Evolutionary conservation across 2,329 filamentous ascomycete genomes (phyloP).

Genomic region (Aaosphaeria arxii): DNA sequence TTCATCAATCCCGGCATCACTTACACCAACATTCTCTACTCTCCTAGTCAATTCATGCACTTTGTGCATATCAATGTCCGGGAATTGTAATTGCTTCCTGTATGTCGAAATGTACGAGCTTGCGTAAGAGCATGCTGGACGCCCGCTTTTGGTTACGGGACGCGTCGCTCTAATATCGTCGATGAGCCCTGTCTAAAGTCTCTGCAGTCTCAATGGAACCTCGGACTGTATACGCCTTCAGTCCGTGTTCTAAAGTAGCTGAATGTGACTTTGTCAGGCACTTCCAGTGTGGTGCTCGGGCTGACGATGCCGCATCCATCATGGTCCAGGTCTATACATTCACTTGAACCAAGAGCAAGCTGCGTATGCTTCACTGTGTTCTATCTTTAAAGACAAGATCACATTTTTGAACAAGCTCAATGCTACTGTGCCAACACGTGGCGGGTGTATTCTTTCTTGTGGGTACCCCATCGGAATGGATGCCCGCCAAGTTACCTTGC

Average conservation of each 20-base stretch:
- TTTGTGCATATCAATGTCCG: slow-evolving; percentile 17
- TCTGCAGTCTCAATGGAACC: slow-evolving; percentile 9
- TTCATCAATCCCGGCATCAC: slow-evolving; percentile 21
- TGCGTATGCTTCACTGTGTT: too few species aligned
- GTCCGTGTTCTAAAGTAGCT: not conserved
- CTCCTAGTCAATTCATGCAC: slow-evolving; percentile 12
- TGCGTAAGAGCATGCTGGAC: slow-evolving; percentile 15
- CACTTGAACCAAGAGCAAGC: too few species aligned
- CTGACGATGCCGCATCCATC: not conserved
- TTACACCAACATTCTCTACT: slow-evolving; percentile 13
- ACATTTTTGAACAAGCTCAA: too few species aligned
- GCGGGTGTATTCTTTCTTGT: slow-evolving; percentile 1
- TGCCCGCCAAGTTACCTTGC: slow-evolving; percentile 22
- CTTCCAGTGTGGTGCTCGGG: not conserved
- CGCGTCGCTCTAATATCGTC: slow-evolving; percentile 23
- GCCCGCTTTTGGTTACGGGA: slow-evolving; percentile 7
- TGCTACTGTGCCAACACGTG: slow-evolving; percentile 20
- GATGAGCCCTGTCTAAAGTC: slow-evolving; percentile 1
- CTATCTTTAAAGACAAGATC: too few species aligned
- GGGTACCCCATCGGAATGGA: slow-evolving; percentile 4
- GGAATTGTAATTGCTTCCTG: slow-evolving; percentile 15
- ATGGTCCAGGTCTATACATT: too few species aligned
- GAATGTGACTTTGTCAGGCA: not conserved
- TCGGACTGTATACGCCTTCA: slow-evolving; percentile 1
- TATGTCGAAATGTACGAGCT: slow-evolving; percentile 14